Evolutionary conservation across 192 early-diverging fungal genomes (phyloP).

Genomic region (Coemansia sp.): DNA sequence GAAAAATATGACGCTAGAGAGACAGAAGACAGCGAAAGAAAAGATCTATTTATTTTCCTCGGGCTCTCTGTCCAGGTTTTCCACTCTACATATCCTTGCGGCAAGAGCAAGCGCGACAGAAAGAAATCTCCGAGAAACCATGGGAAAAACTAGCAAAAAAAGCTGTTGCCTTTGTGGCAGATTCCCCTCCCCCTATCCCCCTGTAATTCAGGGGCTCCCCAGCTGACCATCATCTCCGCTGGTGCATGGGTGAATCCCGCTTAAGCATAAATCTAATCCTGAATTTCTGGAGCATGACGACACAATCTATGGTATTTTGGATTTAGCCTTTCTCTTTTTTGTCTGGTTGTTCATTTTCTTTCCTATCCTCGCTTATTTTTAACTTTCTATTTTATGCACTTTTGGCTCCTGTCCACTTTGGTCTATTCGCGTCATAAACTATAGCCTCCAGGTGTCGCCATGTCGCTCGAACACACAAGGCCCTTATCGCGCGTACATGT

Average conservation of each 20-base stretch:
- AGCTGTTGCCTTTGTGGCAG: not conserved
- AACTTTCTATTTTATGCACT: too few relatives aligned
- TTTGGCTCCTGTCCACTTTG: too few relatives aligned
- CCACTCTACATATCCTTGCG: not conserved
- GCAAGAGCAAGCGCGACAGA: not conserved
- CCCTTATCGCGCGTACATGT: constrained; percentile 57
- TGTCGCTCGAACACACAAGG: constrained; percentile 9
- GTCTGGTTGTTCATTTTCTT: too few relatives aligned
- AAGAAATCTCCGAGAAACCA: not conserved
- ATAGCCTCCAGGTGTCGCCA: constrained; percentile 20
- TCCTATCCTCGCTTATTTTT: not conserved
- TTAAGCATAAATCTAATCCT: not conserved
- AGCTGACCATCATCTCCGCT: not conserved
- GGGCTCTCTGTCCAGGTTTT: too few relatives aligned
- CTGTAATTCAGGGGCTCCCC: not conserved
- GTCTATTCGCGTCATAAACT: not conserved
- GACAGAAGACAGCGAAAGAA: too few relatives aligned
- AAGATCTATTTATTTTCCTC: too few relatives aligned
- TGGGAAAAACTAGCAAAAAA: not conserved
- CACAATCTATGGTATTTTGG: not conserved
- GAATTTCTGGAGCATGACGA: too few relatives aligned
- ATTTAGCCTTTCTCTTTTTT: not conserved
- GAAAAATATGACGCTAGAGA: too few relatives aligned
- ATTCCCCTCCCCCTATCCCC: not conserved
- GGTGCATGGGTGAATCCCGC: not conserved